Evolutionary conservation across 2,329 filamentous ascomycete species (phyloP).

Genomic region (Chrysoporthe deuterocubensis): DNA sequence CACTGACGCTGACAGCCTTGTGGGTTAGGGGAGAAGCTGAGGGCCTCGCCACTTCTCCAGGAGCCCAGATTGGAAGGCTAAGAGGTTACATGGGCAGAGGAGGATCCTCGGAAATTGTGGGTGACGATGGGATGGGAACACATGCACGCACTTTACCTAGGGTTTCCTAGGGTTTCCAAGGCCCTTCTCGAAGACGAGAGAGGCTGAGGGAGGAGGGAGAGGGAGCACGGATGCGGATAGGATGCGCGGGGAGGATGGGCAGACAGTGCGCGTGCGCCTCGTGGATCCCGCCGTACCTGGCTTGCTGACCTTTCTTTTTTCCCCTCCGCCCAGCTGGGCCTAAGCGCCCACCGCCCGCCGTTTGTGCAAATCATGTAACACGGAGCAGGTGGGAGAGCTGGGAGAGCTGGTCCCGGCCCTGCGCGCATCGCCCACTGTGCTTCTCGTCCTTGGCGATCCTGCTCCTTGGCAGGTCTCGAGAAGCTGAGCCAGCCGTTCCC

Average conservation of each 20-base stretch:
- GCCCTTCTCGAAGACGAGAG: not conserved
- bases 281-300: not conserved
- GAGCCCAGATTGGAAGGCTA: slow-evolving; percentile 1
- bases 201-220: not conserved
- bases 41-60: slow-evolving; percentile 3
- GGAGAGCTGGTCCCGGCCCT: not conserved
- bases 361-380: not conserved
- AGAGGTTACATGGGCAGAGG: slow-evolving; percentile 2
- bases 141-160: slow-evolving; percentile 14
- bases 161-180: too few relatives aligned
- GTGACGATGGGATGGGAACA: not conserved
- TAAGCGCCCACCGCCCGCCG: not conserved
- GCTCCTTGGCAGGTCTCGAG: not conserved
- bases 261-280: not conserved
- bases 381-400: not conserved
- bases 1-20: not conserved
- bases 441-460: not conserved
- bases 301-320: not conserved
- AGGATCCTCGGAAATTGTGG: slow-evolving; percentile 1
- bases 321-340: not conserved
- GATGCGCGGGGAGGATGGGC: not conserved
- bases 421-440: not conserved
- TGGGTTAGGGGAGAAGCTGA: slow-evolving; percentile 1
- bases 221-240: not conserved
- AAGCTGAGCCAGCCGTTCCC: too few relatives aligned